A percentile compares a stretch with the other conserved stretches of the same genome.
phyloP scores from a whole-genome alignment of 139 green algal species.

The Diplosphaera chodatii region DNA sequence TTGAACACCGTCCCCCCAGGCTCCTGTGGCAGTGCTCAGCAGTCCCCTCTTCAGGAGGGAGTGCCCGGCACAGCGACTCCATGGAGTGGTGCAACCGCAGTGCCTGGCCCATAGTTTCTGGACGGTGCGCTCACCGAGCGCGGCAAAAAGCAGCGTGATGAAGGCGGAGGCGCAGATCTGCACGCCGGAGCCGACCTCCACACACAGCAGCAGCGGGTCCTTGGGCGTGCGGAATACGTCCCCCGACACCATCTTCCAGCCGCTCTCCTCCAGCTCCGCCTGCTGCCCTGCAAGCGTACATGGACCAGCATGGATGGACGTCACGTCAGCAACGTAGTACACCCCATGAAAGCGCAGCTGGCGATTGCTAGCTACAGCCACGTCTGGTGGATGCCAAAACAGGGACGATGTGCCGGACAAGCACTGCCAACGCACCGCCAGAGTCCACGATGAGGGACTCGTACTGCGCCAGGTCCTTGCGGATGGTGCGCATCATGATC shows the following conservation, averaged over 20 bases:
- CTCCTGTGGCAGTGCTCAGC: no score
- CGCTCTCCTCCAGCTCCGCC: conserved; percentile 79
- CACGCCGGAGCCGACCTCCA: conserved; percentile 80
- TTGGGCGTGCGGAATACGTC: conserved; percentile 87
- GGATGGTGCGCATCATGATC: conserved; percentile 87
- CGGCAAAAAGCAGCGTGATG: conserved; percentile 85
- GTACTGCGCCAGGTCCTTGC: conserved; percentile 86
- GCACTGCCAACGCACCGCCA: neutral
- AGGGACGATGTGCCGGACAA: no score
- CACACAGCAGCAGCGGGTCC: conserved; percentile 50
- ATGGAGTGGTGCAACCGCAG: no score
- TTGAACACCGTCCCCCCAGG: no score
- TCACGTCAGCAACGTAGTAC: no score
- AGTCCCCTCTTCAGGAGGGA: no score
- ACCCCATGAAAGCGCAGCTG: no score
- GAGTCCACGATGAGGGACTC: conserved; percentile 84
- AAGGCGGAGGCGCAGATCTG: conserved; percentile 73
- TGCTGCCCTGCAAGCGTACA: conserved; percentile 10
- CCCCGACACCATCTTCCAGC: conserved; percentile 95
- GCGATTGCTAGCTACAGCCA: no score
- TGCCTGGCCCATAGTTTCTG: no score
- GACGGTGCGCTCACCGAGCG: conserved; percentile 62
- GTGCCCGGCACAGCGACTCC: no score
- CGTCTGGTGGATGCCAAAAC: no score
- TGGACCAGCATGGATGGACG: no score